These are phyloP conservation scores for Aspergillus brasiliensis DNA, from an alignment of 2,329 filamentous ascomycete species.

Conservation along the genomic window DNA sequence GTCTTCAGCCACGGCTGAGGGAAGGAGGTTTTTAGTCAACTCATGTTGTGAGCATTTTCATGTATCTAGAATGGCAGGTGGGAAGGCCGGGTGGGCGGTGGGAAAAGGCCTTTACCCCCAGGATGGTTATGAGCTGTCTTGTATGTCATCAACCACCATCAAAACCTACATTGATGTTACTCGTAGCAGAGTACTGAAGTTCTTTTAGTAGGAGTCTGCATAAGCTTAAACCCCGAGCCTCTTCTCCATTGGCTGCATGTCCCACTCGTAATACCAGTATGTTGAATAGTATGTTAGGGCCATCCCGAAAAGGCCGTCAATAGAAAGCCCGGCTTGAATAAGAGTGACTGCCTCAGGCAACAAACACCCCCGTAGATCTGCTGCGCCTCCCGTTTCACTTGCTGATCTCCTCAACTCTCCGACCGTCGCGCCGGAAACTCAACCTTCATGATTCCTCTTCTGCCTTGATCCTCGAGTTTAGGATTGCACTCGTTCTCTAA, in stretches of 20 bases:
- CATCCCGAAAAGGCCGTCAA: slow-evolving; percentile 5
- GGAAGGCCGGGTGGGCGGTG: too few relatives aligned
- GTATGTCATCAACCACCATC: too few relatives aligned
- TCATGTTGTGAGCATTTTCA: neutral
- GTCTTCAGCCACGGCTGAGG: neutral
- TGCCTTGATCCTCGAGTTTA: neutral
- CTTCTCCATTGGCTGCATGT: too few relatives aligned
- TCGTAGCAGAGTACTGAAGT: too few relatives aligned
- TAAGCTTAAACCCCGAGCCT: too few relatives aligned
- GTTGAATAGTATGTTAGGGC: too few relatives aligned
- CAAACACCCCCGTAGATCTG: slow-evolving; percentile 1
- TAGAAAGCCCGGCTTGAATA: slow-evolving; percentile 4
- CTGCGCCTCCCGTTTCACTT: slow-evolving; percentile 5
- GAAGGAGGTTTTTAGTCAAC: neutral
- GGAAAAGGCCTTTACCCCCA: too few relatives aligned
- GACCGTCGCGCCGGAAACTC: neutral
- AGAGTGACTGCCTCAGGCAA: slow-evolving; percentile 4
- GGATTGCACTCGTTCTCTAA: neutral
- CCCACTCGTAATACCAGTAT: too few relatives aligned
- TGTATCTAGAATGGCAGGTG: too few relatives aligned
- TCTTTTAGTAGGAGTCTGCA: too few relatives aligned
- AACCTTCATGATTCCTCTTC: neutral
- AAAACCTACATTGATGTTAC: too few relatives aligned
- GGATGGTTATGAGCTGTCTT: too few relatives aligned
- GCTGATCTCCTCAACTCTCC: neutral